These are phyloP conservation scores for Candida sanyiensis DNA, from an alignment of 805 yeast species.

Conservation along the genomic window DNA sequence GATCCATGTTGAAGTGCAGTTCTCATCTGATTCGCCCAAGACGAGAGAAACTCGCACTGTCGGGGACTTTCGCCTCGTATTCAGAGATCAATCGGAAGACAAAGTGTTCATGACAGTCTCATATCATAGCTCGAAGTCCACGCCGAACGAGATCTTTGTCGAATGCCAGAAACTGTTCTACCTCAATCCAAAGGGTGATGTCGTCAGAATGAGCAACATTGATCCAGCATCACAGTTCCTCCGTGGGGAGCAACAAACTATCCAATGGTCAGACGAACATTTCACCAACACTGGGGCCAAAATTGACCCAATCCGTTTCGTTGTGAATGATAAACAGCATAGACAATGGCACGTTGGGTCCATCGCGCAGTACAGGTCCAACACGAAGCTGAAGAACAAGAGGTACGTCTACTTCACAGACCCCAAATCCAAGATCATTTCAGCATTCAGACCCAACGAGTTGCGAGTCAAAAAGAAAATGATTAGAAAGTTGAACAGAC, in stretches of 20 bases:
- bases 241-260: conserved; percentile 5
- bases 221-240: too few species aligned
- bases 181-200: conserved; percentile 14
- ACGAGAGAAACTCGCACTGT: conserved; percentile 13
- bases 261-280: conserved; percentile 3
- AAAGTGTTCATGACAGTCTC: conserved; percentile 16
- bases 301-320: conserved; percentile 26
- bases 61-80: conserved; percentile 29
- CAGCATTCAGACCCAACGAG: conserved; percentile 30
- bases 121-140: conserved; percentile 5
- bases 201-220: too few species aligned
- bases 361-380: conserved; percentile 34
- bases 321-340: conserved; percentile 26
- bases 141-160: conserved; percentile 12
- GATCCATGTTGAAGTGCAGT: conserved; percentile 43
- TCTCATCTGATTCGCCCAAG: conserved; percentile 5
- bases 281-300: background rate
- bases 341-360: conserved; percentile 39
- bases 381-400: conserved; percentile 22
- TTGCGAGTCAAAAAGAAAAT: conserved; percentile 35
- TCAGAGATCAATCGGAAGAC: conserved; percentile 20
- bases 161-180: conserved; percentile 11
- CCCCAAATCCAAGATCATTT: conserved; percentile 26
- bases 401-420: conserved; percentile 28
- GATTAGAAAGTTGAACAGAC: conserved; percentile 25